Evolutionary conservation across 169 alveolate species (phyloP).

Genomic region (Plasmodium fragile): DNA sequence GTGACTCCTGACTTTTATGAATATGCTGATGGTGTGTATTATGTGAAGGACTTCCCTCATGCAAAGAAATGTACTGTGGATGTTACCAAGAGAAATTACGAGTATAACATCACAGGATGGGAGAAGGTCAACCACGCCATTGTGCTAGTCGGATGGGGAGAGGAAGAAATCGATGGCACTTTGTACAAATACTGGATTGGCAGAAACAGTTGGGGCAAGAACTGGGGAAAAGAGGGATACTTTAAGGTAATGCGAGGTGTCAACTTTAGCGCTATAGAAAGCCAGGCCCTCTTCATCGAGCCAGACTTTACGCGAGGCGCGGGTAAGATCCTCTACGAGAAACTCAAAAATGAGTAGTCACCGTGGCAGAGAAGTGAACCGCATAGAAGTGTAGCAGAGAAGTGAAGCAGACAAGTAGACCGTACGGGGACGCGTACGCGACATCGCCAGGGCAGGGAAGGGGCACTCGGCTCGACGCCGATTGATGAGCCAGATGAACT

Average conservation of each 20-base stretch:
- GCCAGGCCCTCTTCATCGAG: constrained; percentile 90
- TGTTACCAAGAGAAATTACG: neutral
- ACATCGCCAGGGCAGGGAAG: neutral
- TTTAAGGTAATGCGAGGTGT: constrained; percentile 87
- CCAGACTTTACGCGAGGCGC: constrained; percentile 90
- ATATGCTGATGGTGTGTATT: constrained; percentile 58
- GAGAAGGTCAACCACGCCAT: constrained; percentile 93
- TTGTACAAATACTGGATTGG: constrained; percentile 88
- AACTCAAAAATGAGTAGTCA: constrained; percentile 1
- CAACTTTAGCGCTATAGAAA: constrained; percentile 88
- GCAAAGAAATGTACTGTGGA: constrained; percentile 55
- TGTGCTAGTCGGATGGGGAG: constrained; percentile 94
- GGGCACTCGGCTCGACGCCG: too few species aligned
- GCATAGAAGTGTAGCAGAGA: too few species aligned
- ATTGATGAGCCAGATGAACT: neutral
- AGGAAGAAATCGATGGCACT: constrained; percentile 78
- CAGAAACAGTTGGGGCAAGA: constrained; percentile 89
- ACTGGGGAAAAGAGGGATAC: constrained; percentile 89
- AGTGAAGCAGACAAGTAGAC: too few species aligned
- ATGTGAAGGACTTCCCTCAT: constrained; percentile 43
- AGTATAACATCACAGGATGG: constrained; percentile 84
- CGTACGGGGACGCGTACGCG: too few species aligned
- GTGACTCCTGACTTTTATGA: constrained; percentile 83
- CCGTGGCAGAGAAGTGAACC: neutral
- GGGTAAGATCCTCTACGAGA: constrained; percentile 58